phyloP scores from a whole-genome alignment of 106 monocot species.

The Posidonia australis region DNA sequence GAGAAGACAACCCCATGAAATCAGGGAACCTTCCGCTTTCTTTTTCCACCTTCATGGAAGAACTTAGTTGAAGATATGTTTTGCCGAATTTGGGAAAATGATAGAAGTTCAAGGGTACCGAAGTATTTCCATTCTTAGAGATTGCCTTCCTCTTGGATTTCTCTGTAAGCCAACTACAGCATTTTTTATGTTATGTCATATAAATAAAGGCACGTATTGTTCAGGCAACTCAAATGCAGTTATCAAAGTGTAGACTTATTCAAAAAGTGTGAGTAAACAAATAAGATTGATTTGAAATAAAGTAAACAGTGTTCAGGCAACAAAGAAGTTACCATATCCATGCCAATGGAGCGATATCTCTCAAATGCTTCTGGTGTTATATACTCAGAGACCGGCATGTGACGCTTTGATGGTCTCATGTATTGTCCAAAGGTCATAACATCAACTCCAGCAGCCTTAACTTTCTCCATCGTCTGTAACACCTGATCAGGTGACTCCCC shows the following conservation, averaged over 20 bases:
- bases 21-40: no score
- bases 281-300: neutral
- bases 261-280: neutral
- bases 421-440: slow-evolving; percentile 91
- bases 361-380: slow-evolving; percentile 81
- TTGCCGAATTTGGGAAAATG: no score
- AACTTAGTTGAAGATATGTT: no score
- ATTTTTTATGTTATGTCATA: no score
- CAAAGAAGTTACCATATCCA: slow-evolving; percentile 47
- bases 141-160: no score
- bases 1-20: no score
- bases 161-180: no score
- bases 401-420: slow-evolving; percentile 78
- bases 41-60: no score
- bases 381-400: slow-evolving; percentile 84
- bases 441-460: slow-evolving; percentile 68
- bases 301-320: neutral
- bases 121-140: no score
- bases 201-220: no score
- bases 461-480: slow-evolving; percentile 68
- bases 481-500: slow-evolving; percentile 82
- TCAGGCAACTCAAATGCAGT: no score
- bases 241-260: neutral
- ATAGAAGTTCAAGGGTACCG: no score
- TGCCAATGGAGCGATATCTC: slow-evolving; percentile 45